phyloP scores from a whole-genome alignment of 179 eudicot species.

The Spinacia oleracea region DNA sequence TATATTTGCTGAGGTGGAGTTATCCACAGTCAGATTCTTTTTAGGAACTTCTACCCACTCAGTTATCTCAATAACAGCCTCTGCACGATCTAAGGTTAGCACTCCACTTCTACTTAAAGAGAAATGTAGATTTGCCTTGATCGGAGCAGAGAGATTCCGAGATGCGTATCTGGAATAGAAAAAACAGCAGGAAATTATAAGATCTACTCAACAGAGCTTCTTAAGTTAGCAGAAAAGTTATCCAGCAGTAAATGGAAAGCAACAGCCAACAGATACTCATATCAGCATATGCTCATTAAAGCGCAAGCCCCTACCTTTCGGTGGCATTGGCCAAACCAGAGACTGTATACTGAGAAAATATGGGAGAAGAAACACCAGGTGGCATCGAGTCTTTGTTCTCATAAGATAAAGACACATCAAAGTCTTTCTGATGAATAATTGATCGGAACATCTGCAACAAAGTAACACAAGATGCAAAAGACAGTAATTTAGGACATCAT shows the following conservation, averaged over 20 bases:
- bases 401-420: constrained; percentile 77
- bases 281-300: constrained; percentile 10
- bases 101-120: constrained; percentile 88
- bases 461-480: neutral
- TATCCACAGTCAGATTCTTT: constrained; percentile 70
- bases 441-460: constrained; percentile 74
- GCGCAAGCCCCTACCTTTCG: constrained; percentile 60
- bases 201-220: neutral
- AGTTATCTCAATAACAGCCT: constrained; percentile 85
- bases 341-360: constrained; percentile 68
- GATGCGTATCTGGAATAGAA: constrained; percentile 60
- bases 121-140: constrained; percentile 93
- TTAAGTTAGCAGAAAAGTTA: constrained; percentile 6
- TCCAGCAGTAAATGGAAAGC: constrained; percentile 9
- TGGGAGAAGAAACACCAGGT: constrained; percentile 65
- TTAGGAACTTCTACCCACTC: constrained; percentile 97
- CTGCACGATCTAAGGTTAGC: constrained; percentile 83
- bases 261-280: neutral
- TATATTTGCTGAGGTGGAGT: constrained; percentile 56
- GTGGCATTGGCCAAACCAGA: constrained; percentile 80
- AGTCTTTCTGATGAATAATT: constrained; percentile 72
- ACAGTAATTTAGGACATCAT: neutral
- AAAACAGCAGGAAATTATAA: neutral
- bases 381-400: constrained; percentile 71
- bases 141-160: constrained; percentile 84